Evolutionary conservation across 768 basidiomycete species (phyloP).

Genomic region (Boletus huronensis): DNA sequence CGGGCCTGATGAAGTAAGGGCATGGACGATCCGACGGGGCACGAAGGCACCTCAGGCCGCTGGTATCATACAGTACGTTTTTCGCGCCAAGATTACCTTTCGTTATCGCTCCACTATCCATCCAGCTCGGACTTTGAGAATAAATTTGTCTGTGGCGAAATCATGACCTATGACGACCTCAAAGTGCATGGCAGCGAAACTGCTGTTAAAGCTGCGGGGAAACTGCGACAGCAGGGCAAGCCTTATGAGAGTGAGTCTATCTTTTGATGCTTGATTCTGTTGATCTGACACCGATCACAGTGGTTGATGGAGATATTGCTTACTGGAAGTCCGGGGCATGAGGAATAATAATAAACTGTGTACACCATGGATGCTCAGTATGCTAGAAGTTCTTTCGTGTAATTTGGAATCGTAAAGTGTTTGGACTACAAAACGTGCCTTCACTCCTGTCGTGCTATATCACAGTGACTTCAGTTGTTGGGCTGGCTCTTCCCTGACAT

Average conservation of each 20-base stretch:
- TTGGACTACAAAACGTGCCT: background rate
- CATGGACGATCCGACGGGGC: constrained; percentile 94
- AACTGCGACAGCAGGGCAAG: constrained; percentile 93
- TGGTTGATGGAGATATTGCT: constrained; percentile 87
- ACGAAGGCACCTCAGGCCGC: constrained; percentile 97
- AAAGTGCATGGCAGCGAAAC: constrained; percentile 88
- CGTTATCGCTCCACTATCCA: background rate
- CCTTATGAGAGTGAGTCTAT: constrained; percentile 81
- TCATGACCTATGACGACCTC: constrained; percentile 89
- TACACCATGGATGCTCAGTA: constrained; percentile 9
- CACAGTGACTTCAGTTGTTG: background rate
- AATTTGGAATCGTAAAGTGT: background rate
- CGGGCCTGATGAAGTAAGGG: constrained; percentile 94
- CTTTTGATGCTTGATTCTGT: background rate
- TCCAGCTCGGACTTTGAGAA: constrained; percentile 92
- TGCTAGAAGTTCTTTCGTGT: constrained; percentile 10
- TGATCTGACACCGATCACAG: constrained; percentile 34
- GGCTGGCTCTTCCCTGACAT: background rate
- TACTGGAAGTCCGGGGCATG: constrained; percentile 83
- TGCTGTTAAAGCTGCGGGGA: constrained; percentile 92
- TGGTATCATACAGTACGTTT: constrained; percentile 90
- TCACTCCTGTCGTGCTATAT: background rate
- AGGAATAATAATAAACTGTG: constrained; percentile 5
- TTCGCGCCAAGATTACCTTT: background rate
- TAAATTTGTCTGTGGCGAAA: constrained; percentile 97